Base-by-base conservation (phyloP, 1,284 basidiomycete genomes). In the Filobasidium uniguttulatum region DNA sequence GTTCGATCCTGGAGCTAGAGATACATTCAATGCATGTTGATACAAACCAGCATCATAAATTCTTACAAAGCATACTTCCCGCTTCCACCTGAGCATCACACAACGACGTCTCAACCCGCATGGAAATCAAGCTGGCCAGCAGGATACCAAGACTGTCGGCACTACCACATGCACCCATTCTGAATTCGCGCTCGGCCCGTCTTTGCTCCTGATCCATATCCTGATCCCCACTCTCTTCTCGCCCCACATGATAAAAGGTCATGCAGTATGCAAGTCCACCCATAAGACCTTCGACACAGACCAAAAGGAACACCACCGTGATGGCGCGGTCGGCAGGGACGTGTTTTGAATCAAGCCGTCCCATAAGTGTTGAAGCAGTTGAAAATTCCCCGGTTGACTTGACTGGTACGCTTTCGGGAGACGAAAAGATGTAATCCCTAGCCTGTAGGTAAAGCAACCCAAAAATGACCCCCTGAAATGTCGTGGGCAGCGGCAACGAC, bases 191-290 rank as follows among this genome's bases (percentile, higher is more conserved):
- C 63, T 86, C 83, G 58, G 69, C 64, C 55, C 62, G 63, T 44
- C 54, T 48, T 48, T 56, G 60, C 44, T 31, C 45, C 49, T 60
- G 34, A 8, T 41, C 46, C 14, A 19, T 44, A 29, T 41, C 35
- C 20, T 35, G 50, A 10, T 58, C 57, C 5, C 62, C 64, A n/a
- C n/a, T n/a, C n/a, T n/a, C n/a, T 45, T 86, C 83, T 55, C 85
- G 82, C 44, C 85, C 87, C 50, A 90, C 76, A 49, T 79, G 81
- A 66, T 83, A 87, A 66, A 86, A 91, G 3, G 83, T 84, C 64
- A 88, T 89, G 46, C 90, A 86, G 60, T 91, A 93, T n/a, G 85
- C 85, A n/a, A 83, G 72, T 2, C 88, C 88, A 38, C 88, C 88
- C 57, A 87, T 91, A 35, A 90, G 74, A 6, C 88, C 88, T 63